Base-by-base conservation (phyloP, 2,329 filamentous ascomycete species). In the Thermothelomyces thermophilus region DNA sequence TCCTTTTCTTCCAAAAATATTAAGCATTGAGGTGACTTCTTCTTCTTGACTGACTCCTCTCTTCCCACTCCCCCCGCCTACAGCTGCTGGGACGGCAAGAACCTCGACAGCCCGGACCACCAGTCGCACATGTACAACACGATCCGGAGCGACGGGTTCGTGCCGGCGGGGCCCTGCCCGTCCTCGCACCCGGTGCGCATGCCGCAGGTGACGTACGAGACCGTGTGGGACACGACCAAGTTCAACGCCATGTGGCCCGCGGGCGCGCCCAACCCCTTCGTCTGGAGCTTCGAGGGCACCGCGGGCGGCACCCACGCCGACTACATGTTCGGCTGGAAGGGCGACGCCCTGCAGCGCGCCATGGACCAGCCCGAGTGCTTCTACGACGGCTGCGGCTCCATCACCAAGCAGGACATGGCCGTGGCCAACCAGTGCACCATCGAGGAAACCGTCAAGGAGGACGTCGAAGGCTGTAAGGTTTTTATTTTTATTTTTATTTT, bases 11-110 rank as follows among this genome's bases (percentile, higher is more conserved):
- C 20, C 36, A 13, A n/a, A n/a, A n/a, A n/a, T n/a, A n/a, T n/a
- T n/a, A n/a, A n/a, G n/a, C n/a, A n/a, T n/a, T n/a, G n/a, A n/a
- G n/a, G n/a, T n/a, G n/a, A n/a, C n/a, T n/a, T n/a, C 13, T 11
- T 3, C 11, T 6, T 11, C 10, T 14, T 22, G 13, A 28, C 37
- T 41, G 17, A 31, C 39, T n/a, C n/a, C n/a, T n/a, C n/a, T n/a
- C n/a, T n/a, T n/a, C n/a, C n/a, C n/a, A n/a, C n/a, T n/a, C n/a
- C n/a, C n/a, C n/a, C n/a, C n/a, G n/a, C n/a, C n/a, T n/a, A 81
- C 13, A 72, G 71, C 19, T 74, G 73, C 65, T 75, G 73, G 72
- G 71, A 75, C 53, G 72, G 73, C 52, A 65, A 66, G 54, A 73
- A 73, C 57, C 66, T 73, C 33, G 72, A 75, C 59, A 52, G 43